Conservation (phyloP, 768 basidiomycete species). For the Calocera cornea region DNA sequence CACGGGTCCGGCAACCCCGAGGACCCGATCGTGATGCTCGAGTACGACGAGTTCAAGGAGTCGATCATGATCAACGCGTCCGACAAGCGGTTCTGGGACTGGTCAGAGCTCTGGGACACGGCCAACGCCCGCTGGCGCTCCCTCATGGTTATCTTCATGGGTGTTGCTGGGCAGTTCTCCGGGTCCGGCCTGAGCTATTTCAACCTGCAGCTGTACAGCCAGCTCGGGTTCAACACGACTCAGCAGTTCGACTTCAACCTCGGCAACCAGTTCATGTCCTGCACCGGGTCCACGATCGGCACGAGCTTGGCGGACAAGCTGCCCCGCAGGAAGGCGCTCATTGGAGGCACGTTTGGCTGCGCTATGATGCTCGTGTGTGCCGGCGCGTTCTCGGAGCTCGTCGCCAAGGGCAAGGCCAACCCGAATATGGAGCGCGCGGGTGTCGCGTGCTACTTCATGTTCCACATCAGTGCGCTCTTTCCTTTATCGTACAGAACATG, state of each 20-base stretch:
- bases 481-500: neutral
- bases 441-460: conserved; percentile 30
- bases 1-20: conserved; percentile 16
- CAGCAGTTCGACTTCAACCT: conserved; percentile 27
- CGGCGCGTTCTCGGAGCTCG: conserved; percentile 16
- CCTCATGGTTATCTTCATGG: conserved; percentile 39
- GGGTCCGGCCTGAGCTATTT: conserved; percentile 40
- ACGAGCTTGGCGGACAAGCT: conserved; percentile 23
- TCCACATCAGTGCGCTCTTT: conserved; percentile 30
- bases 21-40: conserved; percentile 14
- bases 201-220: conserved; percentile 13
- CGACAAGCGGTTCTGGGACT: conserved; percentile 22
- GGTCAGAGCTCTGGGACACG: conserved; percentile 27
- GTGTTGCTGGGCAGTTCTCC: conserved; percentile 45
- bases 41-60: conserved; percentile 17
- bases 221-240: conserved; percentile 13
- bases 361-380: conserved; percentile 19
- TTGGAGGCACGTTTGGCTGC: conserved; percentile 23
- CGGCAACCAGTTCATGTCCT: conserved; percentile 23
- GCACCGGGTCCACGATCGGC: conserved; percentile 23
- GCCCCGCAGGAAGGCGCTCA: conserved; percentile 23
- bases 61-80: conserved; percentile 14
- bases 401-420: conserved; percentile 9
- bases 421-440: conserved; percentile 23
- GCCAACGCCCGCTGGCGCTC: conserved; percentile 35